Evolutionary conservation across 495 filamentous ascomycete genomes (phyloP).

Genomic region (Annulohypoxylon moriforme): DNA sequence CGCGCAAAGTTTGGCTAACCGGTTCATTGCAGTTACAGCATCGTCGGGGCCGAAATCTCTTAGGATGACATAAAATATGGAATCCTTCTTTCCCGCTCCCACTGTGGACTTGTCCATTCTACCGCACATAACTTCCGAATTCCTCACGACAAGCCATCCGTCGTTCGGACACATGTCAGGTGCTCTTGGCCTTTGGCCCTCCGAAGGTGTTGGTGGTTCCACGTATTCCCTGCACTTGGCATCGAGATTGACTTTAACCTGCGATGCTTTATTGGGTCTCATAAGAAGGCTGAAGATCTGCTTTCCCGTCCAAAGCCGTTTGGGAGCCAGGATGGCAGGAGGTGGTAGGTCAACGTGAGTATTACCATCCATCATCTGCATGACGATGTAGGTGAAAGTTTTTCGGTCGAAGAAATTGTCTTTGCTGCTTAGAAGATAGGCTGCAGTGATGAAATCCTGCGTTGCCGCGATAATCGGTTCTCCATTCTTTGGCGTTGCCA

Average conservation of each 20-base stretch:
- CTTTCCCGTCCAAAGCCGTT: slow-evolving; percentile 95
- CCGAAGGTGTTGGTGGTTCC: slow-evolving; percentile 49
- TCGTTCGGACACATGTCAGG: slow-evolving; percentile 88
- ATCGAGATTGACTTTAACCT: slow-evolving; percentile 89
- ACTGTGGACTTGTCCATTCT: slow-evolving; percentile 97
- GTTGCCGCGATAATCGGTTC: slow-evolving; percentile 98
- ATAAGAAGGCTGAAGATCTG: slow-evolving; percentile 96
- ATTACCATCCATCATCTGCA: slow-evolving; percentile 90
- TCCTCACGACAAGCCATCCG: slow-evolving; percentile 88
- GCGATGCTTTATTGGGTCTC: slow-evolving; percentile 83
- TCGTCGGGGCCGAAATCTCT: slow-evolving; percentile 92
- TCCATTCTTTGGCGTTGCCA: slow-evolving; percentile 95
- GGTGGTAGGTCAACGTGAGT: slow-evolving; percentile 85
- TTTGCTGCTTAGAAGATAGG: slow-evolving; percentile 91
- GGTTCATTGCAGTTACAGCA: slow-evolving; percentile 92
- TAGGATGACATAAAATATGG: slow-evolving; percentile 94
- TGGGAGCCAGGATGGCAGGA: slow-evolving; percentile 84
- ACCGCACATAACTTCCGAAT: slow-evolving; percentile 98
- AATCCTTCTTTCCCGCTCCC: slow-evolving; percentile 96
- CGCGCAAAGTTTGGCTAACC: slow-evolving; percentile 89
- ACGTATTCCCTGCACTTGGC: slow-evolving; percentile 89
- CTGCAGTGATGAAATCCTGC: slow-evolving; percentile 97
- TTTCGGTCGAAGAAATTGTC: slow-evolving; percentile 90
- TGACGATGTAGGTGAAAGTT: slow-evolving; percentile 87
- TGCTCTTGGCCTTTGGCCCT: slow-evolving; percentile 53